Conservation (phyloP, 371 early-diverging fungal genomes). For the Lichtheimia ramosa region DNA sequence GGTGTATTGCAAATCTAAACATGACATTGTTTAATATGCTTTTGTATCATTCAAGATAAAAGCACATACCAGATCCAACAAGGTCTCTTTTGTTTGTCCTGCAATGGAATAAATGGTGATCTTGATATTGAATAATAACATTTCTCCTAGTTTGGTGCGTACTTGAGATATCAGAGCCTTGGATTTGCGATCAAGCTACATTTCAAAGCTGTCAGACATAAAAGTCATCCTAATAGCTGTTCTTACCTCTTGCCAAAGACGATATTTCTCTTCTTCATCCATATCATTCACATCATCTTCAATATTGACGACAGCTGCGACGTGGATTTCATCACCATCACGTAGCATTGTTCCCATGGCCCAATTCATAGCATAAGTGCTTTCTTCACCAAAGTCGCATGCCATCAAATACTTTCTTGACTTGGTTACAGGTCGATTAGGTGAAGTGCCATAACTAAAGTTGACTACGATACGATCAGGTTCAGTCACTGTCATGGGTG, state of each 20-base stretch:
- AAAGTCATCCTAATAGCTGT: background rate
- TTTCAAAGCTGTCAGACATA: background rate
- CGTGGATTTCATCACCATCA: conserved; percentile 55
- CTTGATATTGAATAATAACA: conserved; percentile 54
- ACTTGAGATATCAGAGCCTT: conserved; percentile 49
- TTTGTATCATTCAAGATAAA: too few species aligned
- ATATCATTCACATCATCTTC: conserved; percentile 47
- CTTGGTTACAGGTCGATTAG: conserved; percentile 13
- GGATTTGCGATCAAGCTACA: conserved; percentile 40
- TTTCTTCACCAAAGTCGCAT: conserved; percentile 47
- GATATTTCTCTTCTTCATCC: conserved; percentile 37
- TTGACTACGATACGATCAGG: conserved; percentile 40
- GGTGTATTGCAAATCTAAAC: conserved; percentile 46
- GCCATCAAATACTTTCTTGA: conserved; percentile 40
- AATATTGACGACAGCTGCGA: conserved; percentile 44
- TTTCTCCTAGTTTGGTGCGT: conserved; percentile 28
- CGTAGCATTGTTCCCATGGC: conserved; percentile 51
- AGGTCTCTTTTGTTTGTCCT: conserved; percentile 52
- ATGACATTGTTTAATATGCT: too few species aligned
- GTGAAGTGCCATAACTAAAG: conserved; percentile 35
- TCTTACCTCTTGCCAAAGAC: conserved; percentile 35
- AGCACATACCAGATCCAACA: conserved; percentile 49
- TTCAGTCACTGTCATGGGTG: conserved; percentile 26
- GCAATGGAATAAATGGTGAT: conserved; percentile 53
- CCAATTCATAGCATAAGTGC: conserved; percentile 50